Evolutionary conservation across 2,329 filamentous ascomycete genomes (phyloP).

Genomic region (Sporothrix brasiliensis): DNA sequence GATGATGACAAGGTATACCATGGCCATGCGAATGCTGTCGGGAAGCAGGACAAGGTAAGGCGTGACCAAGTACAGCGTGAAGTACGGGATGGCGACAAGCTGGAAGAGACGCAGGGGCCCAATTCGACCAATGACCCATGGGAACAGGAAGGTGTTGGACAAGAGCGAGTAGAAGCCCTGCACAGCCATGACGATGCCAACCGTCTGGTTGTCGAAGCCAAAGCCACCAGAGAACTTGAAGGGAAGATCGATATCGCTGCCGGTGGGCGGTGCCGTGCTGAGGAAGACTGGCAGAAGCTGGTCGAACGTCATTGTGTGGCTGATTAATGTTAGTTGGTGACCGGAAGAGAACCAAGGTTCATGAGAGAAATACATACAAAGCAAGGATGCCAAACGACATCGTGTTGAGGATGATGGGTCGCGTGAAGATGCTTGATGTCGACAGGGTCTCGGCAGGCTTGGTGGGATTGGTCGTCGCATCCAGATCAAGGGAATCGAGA

Average conservation of each 20-base stretch:
- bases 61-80: conserved; percentile 80
- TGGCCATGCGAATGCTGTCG: conserved; percentile 67
- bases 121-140: conserved; percentile 71
- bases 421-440: conserved; percentile 67
- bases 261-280: conserved; percentile 62
- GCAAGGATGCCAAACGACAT: conserved; percentile 88
- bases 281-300: conserved; percentile 91
- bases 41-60: conserved; percentile 90
- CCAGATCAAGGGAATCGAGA: conserved; percentile 31
- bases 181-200: conserved; percentile 83
- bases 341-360: conserved; percentile 25
- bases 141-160: conserved; percentile 82
- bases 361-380: conserved; percentile 66
- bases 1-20: conserved; percentile 75
- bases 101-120: conserved; percentile 83
- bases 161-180: conserved; percentile 90
- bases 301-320: conserved; percentile 96
- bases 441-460: neutral
- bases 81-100: conserved; percentile 79
- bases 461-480: conserved; percentile 34
- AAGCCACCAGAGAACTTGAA: conserved; percentile 91
- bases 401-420: conserved; percentile 83
- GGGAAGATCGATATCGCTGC: conserved; percentile 63
- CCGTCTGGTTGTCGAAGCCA: conserved; percentile 76
- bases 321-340: conserved; percentile 44